Percentiles rank a stretch among this genome's conserved stretches.
Conservation (phyloP, 2,329 filamentous ascomycete species). For the Bipolaris cookei region DNA sequence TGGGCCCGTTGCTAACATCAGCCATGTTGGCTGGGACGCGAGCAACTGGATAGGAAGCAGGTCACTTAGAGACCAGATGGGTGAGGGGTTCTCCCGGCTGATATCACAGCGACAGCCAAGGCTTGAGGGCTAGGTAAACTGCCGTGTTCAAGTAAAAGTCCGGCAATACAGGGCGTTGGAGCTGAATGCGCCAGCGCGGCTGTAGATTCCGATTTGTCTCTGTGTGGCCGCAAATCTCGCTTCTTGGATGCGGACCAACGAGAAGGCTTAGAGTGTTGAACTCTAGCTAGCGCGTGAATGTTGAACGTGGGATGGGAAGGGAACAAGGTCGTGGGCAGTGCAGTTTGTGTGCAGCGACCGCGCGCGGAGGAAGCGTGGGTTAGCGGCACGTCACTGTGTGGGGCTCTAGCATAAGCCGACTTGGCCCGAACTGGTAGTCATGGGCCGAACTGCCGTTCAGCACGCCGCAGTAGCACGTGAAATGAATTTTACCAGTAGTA, state of each 20-base stretch:
- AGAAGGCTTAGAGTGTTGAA: slow-evolving; percentile 45
- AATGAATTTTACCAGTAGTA: background rate
- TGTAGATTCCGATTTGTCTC: background rate
- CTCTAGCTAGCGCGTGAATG: slow-evolving; percentile 38
- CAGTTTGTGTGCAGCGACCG: slow-evolving; percentile 3
- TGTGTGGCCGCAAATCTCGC: slow-evolving; percentile 1
- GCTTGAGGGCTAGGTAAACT: slow-evolving; percentile 24
- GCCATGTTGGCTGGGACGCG: slow-evolving; percentile 33
- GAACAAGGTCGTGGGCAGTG: slow-evolving; percentile 9
- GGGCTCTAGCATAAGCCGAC: slow-evolving; percentile 5
- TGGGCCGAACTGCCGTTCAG: slow-evolving; percentile 9
- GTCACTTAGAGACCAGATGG: background rate
- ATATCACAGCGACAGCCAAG: slow-evolving; percentile 30
- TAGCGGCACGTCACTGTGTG: slow-evolving; percentile 19
- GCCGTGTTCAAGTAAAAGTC: slow-evolving; percentile 24
- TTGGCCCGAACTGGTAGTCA: slow-evolving; percentile 10
- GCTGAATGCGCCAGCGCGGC: slow-evolving; percentile 3
- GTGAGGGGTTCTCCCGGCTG: slow-evolving; percentile 23
- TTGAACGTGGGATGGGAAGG: slow-evolving; percentile 24
- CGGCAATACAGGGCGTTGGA: background rate
- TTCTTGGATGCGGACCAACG: slow-evolving; percentile 3
- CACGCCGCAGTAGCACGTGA: slow-evolving; percentile 1
- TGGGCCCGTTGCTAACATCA: slow-evolving; percentile 24
- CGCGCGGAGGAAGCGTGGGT: slow-evolving; percentile 11
- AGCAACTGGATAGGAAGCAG: slow-evolving; percentile 22